A percentile compares a stretch with the other conserved stretches of the same genome.
Conservation (phyloP, 2,329 filamentous ascomycete species). For the Trichoderma harzianum region DNA sequence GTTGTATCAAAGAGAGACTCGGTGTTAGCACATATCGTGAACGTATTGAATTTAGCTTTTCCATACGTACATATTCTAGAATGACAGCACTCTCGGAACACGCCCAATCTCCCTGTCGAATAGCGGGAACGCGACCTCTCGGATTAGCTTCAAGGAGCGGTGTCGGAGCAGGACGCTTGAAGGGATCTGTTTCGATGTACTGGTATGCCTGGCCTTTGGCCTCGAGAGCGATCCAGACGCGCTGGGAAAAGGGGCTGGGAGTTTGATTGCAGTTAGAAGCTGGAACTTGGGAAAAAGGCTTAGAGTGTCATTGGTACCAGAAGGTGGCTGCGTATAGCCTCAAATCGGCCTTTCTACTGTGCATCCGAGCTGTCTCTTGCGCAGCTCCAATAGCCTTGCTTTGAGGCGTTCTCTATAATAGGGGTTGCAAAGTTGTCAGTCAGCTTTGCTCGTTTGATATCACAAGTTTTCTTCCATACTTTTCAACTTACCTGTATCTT, state of each 20-base stretch:
- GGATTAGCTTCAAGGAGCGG: constrained; percentile 71
- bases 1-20: constrained; percentile 26
- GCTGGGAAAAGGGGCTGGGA: constrained; percentile 73
- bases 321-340: constrained; percentile 82
- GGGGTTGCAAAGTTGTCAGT: neutral
- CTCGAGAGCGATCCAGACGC: constrained; percentile 86
- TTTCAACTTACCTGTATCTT: constrained; percentile 37
- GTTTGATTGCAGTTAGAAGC: neutral
- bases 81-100: constrained; percentile 79
- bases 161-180: constrained; percentile 59
- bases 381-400: constrained; percentile 72
- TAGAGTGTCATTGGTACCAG: constrained; percentile 53
- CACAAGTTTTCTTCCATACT: neutral
- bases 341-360: constrained; percentile 65
- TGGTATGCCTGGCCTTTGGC: constrained; percentile 75
- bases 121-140: constrained; percentile 69
- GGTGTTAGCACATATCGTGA: constrained; percentile 40
- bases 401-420: constrained; percentile 61
- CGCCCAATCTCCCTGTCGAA: constrained; percentile 76
- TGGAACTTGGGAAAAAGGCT: neutral
- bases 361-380: constrained; percentile 64
- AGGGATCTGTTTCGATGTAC: constrained; percentile 82
- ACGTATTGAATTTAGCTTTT: constrained; percentile 21
- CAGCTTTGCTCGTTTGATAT: neutral
- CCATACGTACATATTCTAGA: constrained; percentile 69